These are phyloP conservation scores for Breynia disticha DNA, from an alignment of 441 rosid species.

Conservation along the genomic window DNA sequence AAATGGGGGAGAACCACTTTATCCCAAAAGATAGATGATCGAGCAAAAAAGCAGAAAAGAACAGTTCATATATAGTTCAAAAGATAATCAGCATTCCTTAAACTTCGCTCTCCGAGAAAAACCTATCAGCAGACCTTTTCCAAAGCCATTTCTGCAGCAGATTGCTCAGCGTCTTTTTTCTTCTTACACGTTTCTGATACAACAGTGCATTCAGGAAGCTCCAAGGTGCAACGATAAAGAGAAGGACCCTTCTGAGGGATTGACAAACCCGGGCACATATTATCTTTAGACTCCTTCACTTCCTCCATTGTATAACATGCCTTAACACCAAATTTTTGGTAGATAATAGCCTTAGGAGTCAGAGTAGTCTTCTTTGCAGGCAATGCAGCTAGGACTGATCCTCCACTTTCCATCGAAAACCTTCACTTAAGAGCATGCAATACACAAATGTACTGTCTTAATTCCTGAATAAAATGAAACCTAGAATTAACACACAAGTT, in stretches of 20 bases:
- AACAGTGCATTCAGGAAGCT: constrained; percentile 67
- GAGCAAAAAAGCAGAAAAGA: no score
- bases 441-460: neutral
- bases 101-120: no score
- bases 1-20: neutral
- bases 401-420: constrained; percentile 18
- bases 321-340: constrained; percentile 57
- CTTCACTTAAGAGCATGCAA: neutral
- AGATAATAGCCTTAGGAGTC: constrained; percentile 73
- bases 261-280: constrained; percentile 74
- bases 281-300: constrained; percentile 49
- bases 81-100: no score
- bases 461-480: no score
- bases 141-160: constrained; percentile 81
- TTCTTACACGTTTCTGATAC: constrained; percentile 50
- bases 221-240: constrained; percentile 64
- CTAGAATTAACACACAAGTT: no score
- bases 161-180: constrained; percentile 92
- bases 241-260: constrained; percentile 70
- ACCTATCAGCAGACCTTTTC: constrained; percentile 34
- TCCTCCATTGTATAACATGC: constrained; percentile 67
- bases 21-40: no score
- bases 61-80: no score
- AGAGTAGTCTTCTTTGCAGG: constrained; percentile 29
- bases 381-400: constrained; percentile 8